Base-by-base conservation (phyloP, 352 stramenopile genomes). In the Phytophthora colocasiae region DNA sequence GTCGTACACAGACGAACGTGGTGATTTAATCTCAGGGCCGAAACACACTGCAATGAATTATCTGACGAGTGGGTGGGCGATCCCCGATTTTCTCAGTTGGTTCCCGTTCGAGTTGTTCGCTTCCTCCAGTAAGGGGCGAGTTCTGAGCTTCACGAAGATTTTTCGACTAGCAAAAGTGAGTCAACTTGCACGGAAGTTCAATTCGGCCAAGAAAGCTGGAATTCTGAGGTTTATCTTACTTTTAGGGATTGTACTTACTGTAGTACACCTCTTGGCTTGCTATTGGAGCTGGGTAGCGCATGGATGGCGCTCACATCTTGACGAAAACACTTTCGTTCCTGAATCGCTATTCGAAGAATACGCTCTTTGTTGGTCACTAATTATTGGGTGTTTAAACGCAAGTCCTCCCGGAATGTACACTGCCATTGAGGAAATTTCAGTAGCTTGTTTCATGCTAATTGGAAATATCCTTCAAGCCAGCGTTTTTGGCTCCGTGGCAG, bases 81-180 rank as follows among this genome's bases (percentile, higher is more conserved):
- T 90, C 5, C 75, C 80, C 0, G 83, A 91, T 34, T 84, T 91
- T 24, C 66, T 91, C n/a, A 84, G 77, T 36, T 91, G 78, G 78
- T 88, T 91, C 48, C 83, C 81, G 6, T 88, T 91, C 38, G 80
- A 90, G 31, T 63, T 78, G 31, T 15, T 91, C 7, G 66, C 70
- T 6, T 57, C 57, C 1, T 68, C 67, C 0, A 66, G 55, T 19
- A 60, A 81, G 49, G 80, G 83, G 2, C 77, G 76, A 9, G 76
- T 88, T 58, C 69, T 91, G n/a, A 76, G 79, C 46, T 77, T 90
- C 41, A 76, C 71, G 15, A 91, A 91, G 53, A 78, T 90, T 26
- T 83, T 90, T 45, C 78, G 83, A 0, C 73, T 91, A n/a, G 77
- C 70, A n/a, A 91, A 90, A 58, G 76, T 91, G 39, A 90, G 77